These are phyloP conservation scores for Fusarium praegraminearum DNA, from an alignment of 2,329 filamentous ascomycete genomes.

Conservation along the genomic window DNA sequence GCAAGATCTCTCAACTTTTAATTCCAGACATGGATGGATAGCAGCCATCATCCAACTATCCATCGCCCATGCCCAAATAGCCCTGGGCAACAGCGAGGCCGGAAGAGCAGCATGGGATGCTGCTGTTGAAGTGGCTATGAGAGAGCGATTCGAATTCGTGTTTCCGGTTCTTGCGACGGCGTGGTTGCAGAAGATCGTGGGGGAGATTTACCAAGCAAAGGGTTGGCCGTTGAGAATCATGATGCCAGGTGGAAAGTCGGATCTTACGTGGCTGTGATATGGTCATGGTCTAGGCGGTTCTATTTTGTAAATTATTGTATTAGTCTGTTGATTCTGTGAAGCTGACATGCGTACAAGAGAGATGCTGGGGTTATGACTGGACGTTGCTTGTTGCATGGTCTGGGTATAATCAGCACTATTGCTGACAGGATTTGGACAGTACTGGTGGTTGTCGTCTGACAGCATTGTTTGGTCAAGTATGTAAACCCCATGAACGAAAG, in stretches of 20 bases:
- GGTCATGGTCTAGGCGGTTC: accelerated
- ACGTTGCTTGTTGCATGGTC: neutral
- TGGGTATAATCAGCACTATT: neutral
- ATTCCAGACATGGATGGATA: conserved; percentile 41
- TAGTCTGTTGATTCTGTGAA: neutral
- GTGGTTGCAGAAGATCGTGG: conserved; percentile 48
- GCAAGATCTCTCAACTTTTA: conserved; percentile 41
- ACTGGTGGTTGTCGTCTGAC: neutral
- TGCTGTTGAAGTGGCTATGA: conserved; percentile 42
- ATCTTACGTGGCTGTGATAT: conserved; percentile 38
- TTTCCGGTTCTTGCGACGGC: conserved; percentile 48
- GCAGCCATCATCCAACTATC: conserved; percentile 48
- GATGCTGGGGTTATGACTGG: neutral
- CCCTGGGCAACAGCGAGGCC: conserved; percentile 23
- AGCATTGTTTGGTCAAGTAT: neutral
- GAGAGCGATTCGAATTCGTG: conserved; percentile 50
- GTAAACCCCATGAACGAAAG: neutral
- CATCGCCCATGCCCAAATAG: conserved; percentile 47
- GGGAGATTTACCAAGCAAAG: conserved; percentile 40
- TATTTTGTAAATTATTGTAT: neutral
- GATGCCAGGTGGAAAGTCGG: conserved; percentile 48
- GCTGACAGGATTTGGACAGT: neutral
- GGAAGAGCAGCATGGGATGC: conserved; percentile 44
- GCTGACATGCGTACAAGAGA: neutral
- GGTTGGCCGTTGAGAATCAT: conserved; percentile 52